Conservation (phyloP, 768 basidiomycete genomes). For the Pisolithus albus region DNA sequence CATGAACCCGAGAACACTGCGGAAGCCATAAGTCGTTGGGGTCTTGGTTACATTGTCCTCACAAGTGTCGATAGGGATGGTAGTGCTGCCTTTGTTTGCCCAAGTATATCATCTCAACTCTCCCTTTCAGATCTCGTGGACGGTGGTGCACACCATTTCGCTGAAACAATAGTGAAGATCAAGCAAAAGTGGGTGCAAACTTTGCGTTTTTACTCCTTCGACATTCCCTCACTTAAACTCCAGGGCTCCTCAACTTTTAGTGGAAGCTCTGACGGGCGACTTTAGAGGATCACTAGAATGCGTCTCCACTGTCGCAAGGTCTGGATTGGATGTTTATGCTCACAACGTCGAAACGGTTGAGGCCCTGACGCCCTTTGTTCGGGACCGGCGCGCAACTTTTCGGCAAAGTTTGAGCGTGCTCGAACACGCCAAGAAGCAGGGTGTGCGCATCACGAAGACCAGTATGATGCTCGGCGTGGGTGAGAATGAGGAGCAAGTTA, state of each 20-base stretch:
- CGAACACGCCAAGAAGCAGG: conserved; percentile 75
- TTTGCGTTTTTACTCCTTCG: not conserved
- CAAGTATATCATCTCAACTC: conserved; percentile 1
- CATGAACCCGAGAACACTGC: conserved; percentile 98
- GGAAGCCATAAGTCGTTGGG: conserved; percentile 97
- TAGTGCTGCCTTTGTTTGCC: conserved; percentile 22
- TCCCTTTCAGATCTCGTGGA: conserved; percentile 72
- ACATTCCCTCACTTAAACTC: not conserved
- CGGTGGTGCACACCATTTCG: conserved; percentile 90
- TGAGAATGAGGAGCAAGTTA: conserved; percentile 76
- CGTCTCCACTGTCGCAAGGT: conserved; percentile 79
- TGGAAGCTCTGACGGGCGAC: conserved; percentile 95
- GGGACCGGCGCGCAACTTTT: conserved; percentile 91
- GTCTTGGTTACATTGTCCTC: conserved; percentile 93
- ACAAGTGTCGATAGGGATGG: conserved; percentile 97
- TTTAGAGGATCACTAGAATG: conserved; percentile 75
- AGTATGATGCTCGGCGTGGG: conserved; percentile 99
- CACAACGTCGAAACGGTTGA: conserved; percentile 98
- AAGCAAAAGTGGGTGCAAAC: conserved; percentile 73
- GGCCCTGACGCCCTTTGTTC: conserved; percentile 86
- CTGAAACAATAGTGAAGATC: conserved; percentile 89
- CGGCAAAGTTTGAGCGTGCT: conserved; percentile 77
- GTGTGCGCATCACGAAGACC: conserved; percentile 89
- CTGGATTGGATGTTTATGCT: conserved; percentile 95
- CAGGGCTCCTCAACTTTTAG: conserved; percentile 91